These are phyloP conservation scores for Aquilaria sinensis DNA, from an alignment of 345 rosid genomes.

Conservation along the genomic window DNA sequence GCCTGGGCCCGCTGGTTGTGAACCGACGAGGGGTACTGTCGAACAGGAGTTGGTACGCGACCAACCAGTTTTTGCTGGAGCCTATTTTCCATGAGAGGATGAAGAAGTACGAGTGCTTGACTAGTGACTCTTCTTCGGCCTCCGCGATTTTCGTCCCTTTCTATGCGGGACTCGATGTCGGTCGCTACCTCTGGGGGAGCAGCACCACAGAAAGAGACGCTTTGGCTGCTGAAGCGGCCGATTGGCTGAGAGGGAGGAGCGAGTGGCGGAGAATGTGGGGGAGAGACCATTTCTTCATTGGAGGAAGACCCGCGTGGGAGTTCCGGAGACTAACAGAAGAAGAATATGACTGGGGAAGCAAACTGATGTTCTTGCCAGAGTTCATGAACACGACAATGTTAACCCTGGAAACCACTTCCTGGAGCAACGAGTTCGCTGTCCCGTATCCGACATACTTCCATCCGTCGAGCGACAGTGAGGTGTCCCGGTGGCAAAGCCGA, in stretches of 20 bases:
- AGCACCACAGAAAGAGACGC: conserved; percentile 35
- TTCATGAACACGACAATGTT: conserved; percentile 41
- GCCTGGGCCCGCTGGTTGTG: conserved; percentile 40
- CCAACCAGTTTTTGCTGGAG: conserved; percentile 55
- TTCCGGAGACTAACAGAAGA: conserved; percentile 22
- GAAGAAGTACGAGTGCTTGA: conserved; percentile 48
- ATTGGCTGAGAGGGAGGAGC: conserved; percentile 29
- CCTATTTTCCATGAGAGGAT: conserved; percentile 45
- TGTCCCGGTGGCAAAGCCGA: conserved; percentile 38
- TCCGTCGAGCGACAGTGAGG: conserved; percentile 26
- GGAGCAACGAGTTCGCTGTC: conserved; percentile 42
- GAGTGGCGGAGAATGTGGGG: conserved; percentile 56
- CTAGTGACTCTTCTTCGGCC: conserved; percentile 43
- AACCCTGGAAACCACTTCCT: conserved; percentile 37
- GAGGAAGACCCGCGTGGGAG: conserved; percentile 56
- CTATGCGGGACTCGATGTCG: conserved; percentile 46
- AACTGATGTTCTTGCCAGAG: conserved; percentile 41
- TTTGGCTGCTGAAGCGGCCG: conserved; percentile 19
- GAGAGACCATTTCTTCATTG: conserved; percentile 51
- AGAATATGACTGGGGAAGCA: conserved; percentile 40
- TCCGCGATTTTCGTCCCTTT: conserved; percentile 47
- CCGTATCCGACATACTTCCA: conserved; percentile 70
- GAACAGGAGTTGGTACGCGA: conserved; percentile 25
- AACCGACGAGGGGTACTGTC: conserved; percentile 12
- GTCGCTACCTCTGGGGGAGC: conserved; percentile 40